Base-by-base conservation (phyloP, 306 rosid genomes). In the Gynostemma pentaphyllum region DNA sequence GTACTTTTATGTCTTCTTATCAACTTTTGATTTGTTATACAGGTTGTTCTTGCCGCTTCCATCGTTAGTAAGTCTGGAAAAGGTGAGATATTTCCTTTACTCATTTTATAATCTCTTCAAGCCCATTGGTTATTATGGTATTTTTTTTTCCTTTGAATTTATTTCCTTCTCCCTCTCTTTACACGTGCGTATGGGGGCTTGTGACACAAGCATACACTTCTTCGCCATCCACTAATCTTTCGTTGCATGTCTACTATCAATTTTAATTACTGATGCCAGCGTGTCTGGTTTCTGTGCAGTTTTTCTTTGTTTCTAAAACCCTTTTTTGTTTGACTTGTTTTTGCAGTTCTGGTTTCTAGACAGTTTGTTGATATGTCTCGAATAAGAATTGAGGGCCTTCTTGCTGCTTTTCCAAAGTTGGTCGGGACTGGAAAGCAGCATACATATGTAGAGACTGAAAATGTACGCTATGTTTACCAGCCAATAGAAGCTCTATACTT, bases 1-100 rank as follows among this genome's bases (percentile, higher is more conserved):
- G 19, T 24, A 19, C 41, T 30, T 9, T 32, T 70, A 26, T 68
- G 41, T 52, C 28, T 69, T 53, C 36, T 71, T 57, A 45, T 26
- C 12, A 28, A 27, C 14, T 16, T 44, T 74, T 70, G 41, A 30
- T 69, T 53, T 75, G 40, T 72, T 14, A 40, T 64, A 12, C 77
- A 91, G 98, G 98, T 91, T 63, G 96, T 91, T 68, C 96, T 91
- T 57, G 98, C 89, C 19, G 95, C 96, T 72, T 88, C 98, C 16
- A 73, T 85, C 45, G 68, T 91, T 56, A 64, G 87, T 81, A 91
- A 91, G 88, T 85, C 98, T 71, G 98, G 96, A 15, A 91, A 91
- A 82, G 96, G 98, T 88, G 66, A 79, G 89, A 72, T 70, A 64
- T 37, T 44, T 64, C 48, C 21, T 64, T 34, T 23, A 23, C 2